These are phyloP conservation scores for Drechslerella dactyloides DNA, from an alignment of 2,329 filamentous ascomycete species.

Conservation along the genomic window DNA sequence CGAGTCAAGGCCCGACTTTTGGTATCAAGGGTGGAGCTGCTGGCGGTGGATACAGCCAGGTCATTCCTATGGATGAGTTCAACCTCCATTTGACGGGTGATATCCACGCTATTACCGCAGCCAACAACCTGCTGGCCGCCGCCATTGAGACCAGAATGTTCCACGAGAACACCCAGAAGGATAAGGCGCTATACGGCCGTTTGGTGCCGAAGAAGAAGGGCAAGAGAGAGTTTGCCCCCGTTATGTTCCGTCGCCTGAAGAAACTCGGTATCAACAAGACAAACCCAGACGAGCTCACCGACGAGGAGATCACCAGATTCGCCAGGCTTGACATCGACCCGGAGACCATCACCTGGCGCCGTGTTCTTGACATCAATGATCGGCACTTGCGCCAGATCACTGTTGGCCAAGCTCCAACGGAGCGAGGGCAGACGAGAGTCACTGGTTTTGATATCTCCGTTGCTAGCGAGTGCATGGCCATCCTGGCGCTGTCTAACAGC, in stretches of 20 bases:
- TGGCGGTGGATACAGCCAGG: constrained; percentile 96
- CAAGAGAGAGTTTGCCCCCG: constrained; percentile 80
- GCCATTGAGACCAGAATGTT: constrained; percentile 98
- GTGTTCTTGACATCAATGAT: constrained; percentile 96
- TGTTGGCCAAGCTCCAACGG: constrained; percentile 83
- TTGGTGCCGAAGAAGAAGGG: constrained; percentile 90
- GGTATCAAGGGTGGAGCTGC: constrained; percentile 98
- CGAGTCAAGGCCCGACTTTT: constrained; percentile 95
- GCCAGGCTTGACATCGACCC: constrained; percentile 96
- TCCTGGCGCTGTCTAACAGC: constrained; percentile 88
- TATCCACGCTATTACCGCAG: constrained; percentile 94
- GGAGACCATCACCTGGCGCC: constrained; percentile 94
- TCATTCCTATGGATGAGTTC: constrained; percentile 99
- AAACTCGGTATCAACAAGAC: constrained; percentile 97
- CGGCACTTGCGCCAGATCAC: constrained; percentile 88
- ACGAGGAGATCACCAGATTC: constrained; percentile 85
- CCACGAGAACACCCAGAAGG: constrained; percentile 94
- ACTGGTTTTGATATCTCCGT: constrained; percentile 98
- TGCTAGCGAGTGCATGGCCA: constrained; percentile 97
- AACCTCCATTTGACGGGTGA: constrained; percentile 97
- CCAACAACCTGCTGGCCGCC: constrained; percentile 90
- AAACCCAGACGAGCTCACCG: constrained; percentile 84
- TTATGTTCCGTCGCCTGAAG: constrained; percentile 92
- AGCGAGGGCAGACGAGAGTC: constrained; percentile 84
- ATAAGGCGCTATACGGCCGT: constrained; percentile 82